Conservation (phyloP, 768 basidiomycete genomes). For the Coprinopsis cinerea region DNA sequence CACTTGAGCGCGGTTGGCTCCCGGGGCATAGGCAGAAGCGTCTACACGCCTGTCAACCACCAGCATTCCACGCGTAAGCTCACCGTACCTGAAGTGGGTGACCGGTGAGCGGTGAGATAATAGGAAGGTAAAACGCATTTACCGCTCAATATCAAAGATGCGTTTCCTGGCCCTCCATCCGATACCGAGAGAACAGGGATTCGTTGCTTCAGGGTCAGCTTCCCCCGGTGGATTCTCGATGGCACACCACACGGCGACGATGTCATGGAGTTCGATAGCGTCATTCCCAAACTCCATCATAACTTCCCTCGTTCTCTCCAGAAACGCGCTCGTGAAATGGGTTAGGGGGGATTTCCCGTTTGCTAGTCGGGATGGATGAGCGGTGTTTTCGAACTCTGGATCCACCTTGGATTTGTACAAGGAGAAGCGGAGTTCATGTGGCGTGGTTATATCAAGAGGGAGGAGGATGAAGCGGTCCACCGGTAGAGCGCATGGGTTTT, state of each 20-base stretch:
- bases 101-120: background rate
- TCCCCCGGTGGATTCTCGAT: constrained; percentile 56
- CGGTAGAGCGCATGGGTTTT: constrained; percentile 42
- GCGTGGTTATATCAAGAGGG: constrained; percentile 79
- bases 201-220: constrained; percentile 13
- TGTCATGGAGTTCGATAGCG: constrained; percentile 87
- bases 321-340: constrained; percentile 77
- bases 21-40: constrained; percentile 56
- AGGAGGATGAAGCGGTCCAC: constrained; percentile 62
- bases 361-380: constrained; percentile 36
- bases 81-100: constrained; percentile 55
- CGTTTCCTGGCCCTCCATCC: constrained; percentile 56
- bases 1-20: constrained; percentile 57
- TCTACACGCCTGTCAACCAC: constrained; percentile 76
- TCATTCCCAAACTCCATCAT: constrained; percentile 81
- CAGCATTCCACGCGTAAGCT: constrained; percentile 82
- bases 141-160: constrained; percentile 70
- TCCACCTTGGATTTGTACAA: constrained; percentile 57
- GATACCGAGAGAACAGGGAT: constrained; percentile 21
- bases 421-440: constrained; percentile 72
- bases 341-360: constrained; percentile 50
- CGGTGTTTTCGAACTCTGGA: constrained; percentile 46
- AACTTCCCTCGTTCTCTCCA: constrained; percentile 66
- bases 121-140: background rate
- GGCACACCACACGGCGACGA: constrained; percentile 85